phyloP scores from a whole-genome alignment of 2,329 filamentous ascomycete species.

The Aureobasidium lini region DNA sequence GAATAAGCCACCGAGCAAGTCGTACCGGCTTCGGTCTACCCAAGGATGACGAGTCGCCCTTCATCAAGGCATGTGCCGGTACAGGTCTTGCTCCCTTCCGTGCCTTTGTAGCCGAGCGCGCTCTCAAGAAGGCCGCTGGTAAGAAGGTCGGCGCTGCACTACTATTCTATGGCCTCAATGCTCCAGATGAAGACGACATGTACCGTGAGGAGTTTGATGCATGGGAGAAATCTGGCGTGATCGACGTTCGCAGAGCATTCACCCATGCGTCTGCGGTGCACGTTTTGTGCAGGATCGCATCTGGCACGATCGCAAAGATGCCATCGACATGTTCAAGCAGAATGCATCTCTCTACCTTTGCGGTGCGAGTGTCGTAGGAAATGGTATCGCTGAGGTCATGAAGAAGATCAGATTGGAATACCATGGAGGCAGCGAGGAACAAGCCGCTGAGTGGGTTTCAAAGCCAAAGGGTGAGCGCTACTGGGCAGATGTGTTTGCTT shows the following conservation, averaged over 20 bases:
- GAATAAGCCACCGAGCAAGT: not conserved
- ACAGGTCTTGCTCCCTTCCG: conserved; percentile 44
- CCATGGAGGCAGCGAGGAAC: conserved; percentile 28
- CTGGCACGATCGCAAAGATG: conserved; percentile 24
- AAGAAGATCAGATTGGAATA: conserved; percentile 37
- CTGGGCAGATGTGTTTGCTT: too few species aligned
- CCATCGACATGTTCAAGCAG: conserved; percentile 34
- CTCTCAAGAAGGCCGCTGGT: conserved; percentile 30
- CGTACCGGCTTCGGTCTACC: conserved; percentile 37
- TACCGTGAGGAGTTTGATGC: conserved; percentile 28
- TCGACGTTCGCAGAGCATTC: conserved; percentile 29
- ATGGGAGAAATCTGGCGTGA: conserved; percentile 19
- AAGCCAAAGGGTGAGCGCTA: too few species aligned
- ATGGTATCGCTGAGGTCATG: conserved; percentile 23
- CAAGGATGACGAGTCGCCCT: conserved; percentile 33
- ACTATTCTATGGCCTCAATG: conserved; percentile 38
- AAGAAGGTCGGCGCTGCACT: conserved; percentile 31
- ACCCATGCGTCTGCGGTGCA: conserved; percentile 18
- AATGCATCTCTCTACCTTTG: conserved; percentile 17
- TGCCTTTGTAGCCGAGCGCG: conserved; percentile 36
- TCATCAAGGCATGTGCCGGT: conserved; percentile 47
- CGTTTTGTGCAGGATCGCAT: conserved; percentile 33
- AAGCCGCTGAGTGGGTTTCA: conserved; percentile 26
- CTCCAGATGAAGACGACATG: conserved; percentile 30
- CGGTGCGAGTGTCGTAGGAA: not conserved